phyloP scores from a whole-genome alignment of 345 rosid species.

The Noccaea caerulescens region DNA sequence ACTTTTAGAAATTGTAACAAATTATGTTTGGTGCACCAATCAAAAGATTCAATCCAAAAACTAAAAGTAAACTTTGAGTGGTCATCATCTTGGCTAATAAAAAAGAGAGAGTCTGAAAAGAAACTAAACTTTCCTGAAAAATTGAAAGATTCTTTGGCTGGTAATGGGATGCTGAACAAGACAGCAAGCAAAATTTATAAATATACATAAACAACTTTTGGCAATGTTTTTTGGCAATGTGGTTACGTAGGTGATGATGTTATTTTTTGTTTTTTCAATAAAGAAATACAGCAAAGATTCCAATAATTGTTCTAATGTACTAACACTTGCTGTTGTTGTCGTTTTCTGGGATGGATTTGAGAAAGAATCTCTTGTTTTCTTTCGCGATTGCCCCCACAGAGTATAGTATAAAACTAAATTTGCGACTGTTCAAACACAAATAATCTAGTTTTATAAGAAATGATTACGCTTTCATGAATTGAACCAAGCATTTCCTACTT shows the following conservation, averaged over 20 bases:
- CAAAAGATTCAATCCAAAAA: slow-evolving; percentile 19
- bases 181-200: slow-evolving; percentile 9
- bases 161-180: slow-evolving; percentile 33
- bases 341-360: background rate
- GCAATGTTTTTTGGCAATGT: slow-evolving; percentile 33
- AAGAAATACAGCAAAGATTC: slow-evolving; percentile 36
- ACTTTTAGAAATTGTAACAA: background rate
- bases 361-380: slow-evolving; percentile 28
- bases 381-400: slow-evolving; percentile 12
- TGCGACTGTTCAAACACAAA: slow-evolving; percentile 4
- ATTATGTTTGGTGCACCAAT: slow-evolving; percentile 28
- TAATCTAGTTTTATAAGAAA: background rate
- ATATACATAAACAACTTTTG: slow-evolving; percentile 15
- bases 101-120: background rate
- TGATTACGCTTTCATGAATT: slow-evolving; percentile 28
- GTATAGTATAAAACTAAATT: background rate
- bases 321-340: slow-evolving; percentile 38
- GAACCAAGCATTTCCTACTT: slow-evolving; percentile 12
- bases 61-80: background rate
- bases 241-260: slow-evolving; percentile 46
- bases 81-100: background rate
- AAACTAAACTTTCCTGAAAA: background rate
- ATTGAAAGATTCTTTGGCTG: slow-evolving; percentile 26
- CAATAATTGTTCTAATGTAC: slow-evolving; percentile 31
- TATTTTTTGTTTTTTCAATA: slow-evolving; percentile 26